Percentiles rank a stretch among this genome's conserved stretches.
phyloP scores from a whole-genome alignment of 164 flowering plant genomes.

The Kalanchoe fedtschenkoi region DNA sequence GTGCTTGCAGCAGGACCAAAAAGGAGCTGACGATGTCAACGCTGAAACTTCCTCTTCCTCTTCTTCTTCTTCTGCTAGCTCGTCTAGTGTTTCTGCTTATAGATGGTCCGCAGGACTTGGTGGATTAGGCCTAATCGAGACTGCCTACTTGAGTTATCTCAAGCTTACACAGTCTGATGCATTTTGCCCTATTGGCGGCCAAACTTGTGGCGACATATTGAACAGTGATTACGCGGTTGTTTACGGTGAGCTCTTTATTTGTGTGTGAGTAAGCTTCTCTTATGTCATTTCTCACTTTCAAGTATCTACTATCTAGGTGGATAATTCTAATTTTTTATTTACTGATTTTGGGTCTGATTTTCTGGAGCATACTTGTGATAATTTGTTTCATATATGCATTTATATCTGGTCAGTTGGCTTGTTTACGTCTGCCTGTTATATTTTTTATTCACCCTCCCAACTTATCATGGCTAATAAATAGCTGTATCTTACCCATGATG shows the following conservation, averaged over 20 bases:
- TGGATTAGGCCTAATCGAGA: conserved; percentile 65
- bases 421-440: too few species aligned
- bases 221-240: conserved; percentile 73
- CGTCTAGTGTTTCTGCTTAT: conserved; percentile 34
- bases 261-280: background rate
- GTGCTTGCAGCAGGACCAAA: conserved; percentile 22
- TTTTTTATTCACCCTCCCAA: too few species aligned
- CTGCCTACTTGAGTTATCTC: conserved; percentile 72
- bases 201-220: conserved; percentile 62
- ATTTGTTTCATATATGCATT: too few species aligned
- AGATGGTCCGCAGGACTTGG: conserved; percentile 64
- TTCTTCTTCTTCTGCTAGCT: too few species aligned
- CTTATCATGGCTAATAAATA: too few species aligned
- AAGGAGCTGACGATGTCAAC: conserved; percentile 8
- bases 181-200: conserved; percentile 77
- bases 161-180: conserved; percentile 64
- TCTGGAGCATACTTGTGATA: too few species aligned
- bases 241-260: conserved; percentile 39
- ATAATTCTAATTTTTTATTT: too few species aligned
- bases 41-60: background rate
- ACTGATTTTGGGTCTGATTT: too few species aligned
- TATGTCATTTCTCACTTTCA: too few species aligned
- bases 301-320: too few species aligned
- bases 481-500: too few species aligned
- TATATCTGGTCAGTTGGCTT: too few species aligned